Base-by-base conservation (phyloP, 2,329 filamentous ascomycete species). In the Diaporthe destruens region DNA sequence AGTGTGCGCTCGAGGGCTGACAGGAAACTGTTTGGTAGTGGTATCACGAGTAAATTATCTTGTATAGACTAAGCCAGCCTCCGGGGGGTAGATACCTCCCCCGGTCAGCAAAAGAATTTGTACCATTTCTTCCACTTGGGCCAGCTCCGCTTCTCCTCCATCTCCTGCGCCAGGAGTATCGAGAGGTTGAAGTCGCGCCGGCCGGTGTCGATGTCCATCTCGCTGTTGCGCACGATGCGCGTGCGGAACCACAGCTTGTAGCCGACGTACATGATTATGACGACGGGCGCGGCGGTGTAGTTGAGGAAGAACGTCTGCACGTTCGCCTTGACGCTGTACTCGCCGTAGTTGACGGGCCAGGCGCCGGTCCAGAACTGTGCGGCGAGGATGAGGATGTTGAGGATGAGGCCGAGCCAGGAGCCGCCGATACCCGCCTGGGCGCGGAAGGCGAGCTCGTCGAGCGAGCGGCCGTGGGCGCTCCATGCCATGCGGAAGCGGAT, bases 401-500 rank as follows among this genome's bases (percentile, higher is more conserved):
- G 89, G 42, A 85, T 76, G 71, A 98, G 87, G 32, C 95, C 95
- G 39, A 96, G 74, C 87, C 92, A 98, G 3, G 94, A 97, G 12
- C 95, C 96, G 12, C 88, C 76, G 11, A 96, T 84, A 74, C 96
- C 96, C 6, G 93, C 89, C 79, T 97, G 94, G 0, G 93, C 94
- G 47, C 84, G 86, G 85, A 96, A 98, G 8, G 95, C 93, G 7
- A 98, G 87, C 77, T 97, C 93, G 71, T 90, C 86, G 47, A 95
- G 84, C n/a, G 85, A 87, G 80, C 92, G 92, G 56, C 93, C 93
- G 74, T 91, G 89, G 16, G 84, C 79, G 56, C 85, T 86, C 94
- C 94, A 97, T n/a, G 91, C 94, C 34, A 84, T 84, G 75, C 95
- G 94, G 88, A 98, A 98, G 71, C 95, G 94, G 79, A 98, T 97